Evolutionary conservation across 257 asterid species (phyloP).

Genomic region (Solanum neorickii): DNA sequence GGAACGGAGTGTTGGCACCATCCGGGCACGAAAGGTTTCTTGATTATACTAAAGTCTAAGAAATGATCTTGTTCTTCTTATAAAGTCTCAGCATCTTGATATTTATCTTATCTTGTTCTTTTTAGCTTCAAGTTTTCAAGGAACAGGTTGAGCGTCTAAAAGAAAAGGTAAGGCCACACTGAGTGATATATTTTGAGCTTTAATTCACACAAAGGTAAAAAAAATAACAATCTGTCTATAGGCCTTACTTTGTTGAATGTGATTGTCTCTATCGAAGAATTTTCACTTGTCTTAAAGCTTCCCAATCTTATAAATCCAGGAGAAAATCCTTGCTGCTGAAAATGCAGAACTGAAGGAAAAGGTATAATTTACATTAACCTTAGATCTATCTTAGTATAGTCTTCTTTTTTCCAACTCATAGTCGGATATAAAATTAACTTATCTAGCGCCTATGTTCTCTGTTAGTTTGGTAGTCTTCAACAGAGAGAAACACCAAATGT

Average conservation of each 20-base stretch:
- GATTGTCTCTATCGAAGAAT: not conserved
- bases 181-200: not conserved
- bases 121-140: slow-evolving; percentile 65
- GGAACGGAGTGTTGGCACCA: slow-evolving; percentile 52
- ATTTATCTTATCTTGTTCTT: not conserved
- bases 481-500: slow-evolving; percentile 13
- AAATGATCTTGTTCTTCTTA: not conserved
- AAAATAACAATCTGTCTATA: not conserved
- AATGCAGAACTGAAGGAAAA: slow-evolving; percentile 55
- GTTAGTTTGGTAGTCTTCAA: slow-evolving; percentile 37
- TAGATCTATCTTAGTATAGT: not conserved
- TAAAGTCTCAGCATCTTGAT: not conserved
- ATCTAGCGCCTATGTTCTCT: not conserved
- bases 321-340: slow-evolving; percentile 62
- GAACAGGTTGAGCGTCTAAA: slow-evolving; percentile 64
- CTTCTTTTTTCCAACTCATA: not conserved
- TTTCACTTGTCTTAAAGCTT: not conserved
- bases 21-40: slow-evolving; percentile 70
- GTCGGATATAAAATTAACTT: not conserved
- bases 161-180: slow-evolving; percentile 44
- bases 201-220: not conserved
- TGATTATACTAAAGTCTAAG: not conserved
- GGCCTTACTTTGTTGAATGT: not conserved
- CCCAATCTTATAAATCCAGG: slow-evolving; percentile 28
- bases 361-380: slow-evolving; percentile 23